These are phyloP conservation scores for Exophiala mesophila DNA, from an alignment of 2,329 filamentous ascomycete genomes.

Conservation along the genomic window DNA sequence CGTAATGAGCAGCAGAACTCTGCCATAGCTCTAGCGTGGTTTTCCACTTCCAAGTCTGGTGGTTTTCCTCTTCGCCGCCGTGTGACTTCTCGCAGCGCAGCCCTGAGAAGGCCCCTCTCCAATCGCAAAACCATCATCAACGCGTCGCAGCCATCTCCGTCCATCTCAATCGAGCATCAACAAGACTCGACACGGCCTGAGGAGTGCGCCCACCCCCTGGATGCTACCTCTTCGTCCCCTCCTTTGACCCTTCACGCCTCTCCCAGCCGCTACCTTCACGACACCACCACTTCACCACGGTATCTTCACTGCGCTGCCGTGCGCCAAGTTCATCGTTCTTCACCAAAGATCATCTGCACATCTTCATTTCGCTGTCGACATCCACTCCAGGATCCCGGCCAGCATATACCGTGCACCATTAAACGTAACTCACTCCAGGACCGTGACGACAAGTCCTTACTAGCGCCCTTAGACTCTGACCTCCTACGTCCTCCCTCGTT, in stretches of 20 bases:
- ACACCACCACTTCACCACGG: constrained; percentile 9
- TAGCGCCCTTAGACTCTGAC: too few species aligned
- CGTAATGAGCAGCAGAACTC: too few species aligned
- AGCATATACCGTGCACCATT: too few species aligned
- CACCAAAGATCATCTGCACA: constrained; percentile 12
- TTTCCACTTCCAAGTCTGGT: too few species aligned
- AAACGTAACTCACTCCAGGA: too few species aligned
- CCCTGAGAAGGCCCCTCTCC: constrained; percentile 19
- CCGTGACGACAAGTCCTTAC: too few species aligned
- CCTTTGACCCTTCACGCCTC: constrained; percentile 20
- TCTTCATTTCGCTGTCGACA: too few species aligned
- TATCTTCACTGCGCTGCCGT: constrained; percentile 13
- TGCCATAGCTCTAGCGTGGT: too few species aligned
- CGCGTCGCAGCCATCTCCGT: constrained; percentile 24
- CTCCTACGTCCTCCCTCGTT: too few species aligned
- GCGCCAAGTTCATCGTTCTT: constrained; percentile 33
- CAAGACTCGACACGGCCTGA: constrained; percentile 12
- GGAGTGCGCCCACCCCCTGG: constrained; percentile 18
- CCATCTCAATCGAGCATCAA: constrained; percentile 19
- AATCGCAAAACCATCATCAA: constrained; percentile 24
- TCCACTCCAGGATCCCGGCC: too few species aligned
- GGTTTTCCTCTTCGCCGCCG: background rate
- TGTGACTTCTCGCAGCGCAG: constrained; percentile 11
- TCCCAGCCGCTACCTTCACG: constrained; percentile 6
- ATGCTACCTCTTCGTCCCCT: constrained; percentile 22